Conservation (phyloP, 805 yeast genomes). For the Wickerhamiella musiphila region DNA sequence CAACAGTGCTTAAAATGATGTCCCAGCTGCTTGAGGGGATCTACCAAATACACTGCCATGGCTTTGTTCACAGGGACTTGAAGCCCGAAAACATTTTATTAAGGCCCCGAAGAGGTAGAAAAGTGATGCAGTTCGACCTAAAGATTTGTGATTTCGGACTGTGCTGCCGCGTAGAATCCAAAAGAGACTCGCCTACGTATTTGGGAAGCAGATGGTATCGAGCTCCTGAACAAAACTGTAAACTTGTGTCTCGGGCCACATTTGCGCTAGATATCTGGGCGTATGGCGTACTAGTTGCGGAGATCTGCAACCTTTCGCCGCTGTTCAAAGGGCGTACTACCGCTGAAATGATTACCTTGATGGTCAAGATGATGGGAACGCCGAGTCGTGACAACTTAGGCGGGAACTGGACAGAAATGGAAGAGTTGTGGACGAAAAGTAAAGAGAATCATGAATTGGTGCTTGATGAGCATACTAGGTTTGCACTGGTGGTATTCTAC, state of each 20-base stretch:
- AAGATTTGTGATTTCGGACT: slow-evolving; percentile 93
- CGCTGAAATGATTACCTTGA: slow-evolving; percentile 58
- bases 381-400: slow-evolving; percentile 29
- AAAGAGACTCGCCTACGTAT: slow-evolving; percentile 57
- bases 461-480: no score
- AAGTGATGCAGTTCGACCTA: no score
- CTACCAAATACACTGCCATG: slow-evolving; percentile 56
- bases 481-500: no score
- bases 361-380: slow-evolving; percentile 53
- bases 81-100: slow-evolving; percentile 87
- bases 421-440: no score
- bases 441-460: no score
- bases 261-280: slow-evolving; percentile 87
- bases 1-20: slow-evolving; percentile 32
- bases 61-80: slow-evolving; percentile 72
- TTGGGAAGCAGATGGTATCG: slow-evolving; percentile 96
- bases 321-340: slow-evolving; percentile 72
- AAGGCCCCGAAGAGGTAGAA: no score
- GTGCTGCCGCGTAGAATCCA: slow-evolving; percentile 43
- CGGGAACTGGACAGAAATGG: slow-evolving; percentile 11
- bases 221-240: slow-evolving; percentile 80
- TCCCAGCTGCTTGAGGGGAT: slow-evolving; percentile 62
- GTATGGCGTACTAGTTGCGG: slow-evolving; percentile 79
- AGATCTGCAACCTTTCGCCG: slow-evolving; percentile 58
- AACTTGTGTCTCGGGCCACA: no score